Base-by-base conservation (phyloP, 768 basidiomycete species). In the Collybia sordida region DNA sequence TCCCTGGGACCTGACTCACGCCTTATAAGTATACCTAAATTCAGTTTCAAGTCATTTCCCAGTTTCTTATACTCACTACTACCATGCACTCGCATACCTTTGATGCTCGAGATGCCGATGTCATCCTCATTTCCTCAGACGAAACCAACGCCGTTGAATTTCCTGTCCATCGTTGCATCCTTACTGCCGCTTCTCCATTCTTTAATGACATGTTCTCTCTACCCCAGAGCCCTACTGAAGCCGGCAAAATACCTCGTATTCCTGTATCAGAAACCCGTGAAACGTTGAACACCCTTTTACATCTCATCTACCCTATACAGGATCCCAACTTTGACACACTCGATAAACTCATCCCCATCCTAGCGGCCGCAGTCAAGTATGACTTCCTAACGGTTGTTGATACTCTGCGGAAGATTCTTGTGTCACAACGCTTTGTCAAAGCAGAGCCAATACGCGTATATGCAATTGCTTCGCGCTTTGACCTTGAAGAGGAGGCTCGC, bases 171-270 rank as follows among this genome's bases (percentile, higher is more conserved):
- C 73, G 74, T 52, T 79, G 75, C 62, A 76, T 90, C 52, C 77
- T 90, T 42, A 68, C 79, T 9, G 70, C 73, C 4, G 82, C 84
- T 1, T 89, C 88, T 4, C 74, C 82, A 2, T 85, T 89, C 67
- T 90, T 89, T 65, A 62, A 65, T 45, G 78, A 84, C 48, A 81
- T 88, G 83, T 84, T 90, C 59, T 64, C 79, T 18, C 68, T 88
- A 15, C 85, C 87, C 4, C 85, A 87, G 54, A 56, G 36, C 39
- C 65, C 49, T 28, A 50, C 11, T 6, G 40, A 22, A 42, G 51
- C n/a, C 37, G 53, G 59, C 15, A 52, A 55, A 14, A 60, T 65
- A 21, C 80, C 81, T 8, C 55, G 79, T 42, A 72, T 90, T 23
- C 77, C 81, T 1, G 70, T 88, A 3, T 68, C 82, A 2, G 88